Evolutionary conservation across 306 rosid species (phyloP).

Genomic region (Morella rubra): DNA sequence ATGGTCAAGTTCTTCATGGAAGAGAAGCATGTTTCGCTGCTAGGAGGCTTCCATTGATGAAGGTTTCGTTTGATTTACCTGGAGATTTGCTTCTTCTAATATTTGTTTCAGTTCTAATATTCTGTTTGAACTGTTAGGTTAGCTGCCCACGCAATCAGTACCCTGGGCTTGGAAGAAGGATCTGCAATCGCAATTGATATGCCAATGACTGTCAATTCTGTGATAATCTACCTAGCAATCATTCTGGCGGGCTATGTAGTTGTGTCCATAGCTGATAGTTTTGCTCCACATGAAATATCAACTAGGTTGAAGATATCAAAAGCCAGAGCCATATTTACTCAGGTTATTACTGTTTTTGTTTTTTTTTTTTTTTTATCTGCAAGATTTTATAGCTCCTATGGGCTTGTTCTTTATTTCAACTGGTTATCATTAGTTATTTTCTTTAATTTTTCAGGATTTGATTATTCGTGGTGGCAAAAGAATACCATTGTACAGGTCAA

Average conservation of each 20-base stretch:
- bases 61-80: background rate
- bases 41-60: background rate
- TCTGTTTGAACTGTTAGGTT: constrained; percentile 59
- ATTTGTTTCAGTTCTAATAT: background rate
- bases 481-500: constrained; percentile 84
- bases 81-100: constrained; percentile 9
- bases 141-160: constrained; percentile 72
- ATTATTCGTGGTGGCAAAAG: constrained; percentile 83
- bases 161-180: constrained; percentile 72
- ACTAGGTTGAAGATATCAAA: constrained; percentile 74
- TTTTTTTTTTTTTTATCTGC: background rate
- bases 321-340: constrained; percentile 88
- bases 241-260: constrained; percentile 81
- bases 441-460: constrained; percentile 64
- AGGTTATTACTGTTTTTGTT: constrained; percentile 45
- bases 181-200: constrained; percentile 92
- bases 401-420: background rate
- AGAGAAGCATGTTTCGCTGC: constrained; percentile 3
- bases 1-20: background rate
- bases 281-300: constrained; percentile 87
- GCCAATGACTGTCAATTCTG: constrained; percentile 82
- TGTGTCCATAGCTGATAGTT: constrained; percentile 97
- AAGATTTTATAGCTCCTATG: background rate
- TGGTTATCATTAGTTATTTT: background rate
- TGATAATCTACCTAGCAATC: constrained; percentile 84